A percentile compares a stretch with the other conserved stretches of the same genome.
These are phyloP conservation scores for Saururus chinensis DNA, from an alignment of 164 flowering plant species.

Conservation along the genomic window DNA sequence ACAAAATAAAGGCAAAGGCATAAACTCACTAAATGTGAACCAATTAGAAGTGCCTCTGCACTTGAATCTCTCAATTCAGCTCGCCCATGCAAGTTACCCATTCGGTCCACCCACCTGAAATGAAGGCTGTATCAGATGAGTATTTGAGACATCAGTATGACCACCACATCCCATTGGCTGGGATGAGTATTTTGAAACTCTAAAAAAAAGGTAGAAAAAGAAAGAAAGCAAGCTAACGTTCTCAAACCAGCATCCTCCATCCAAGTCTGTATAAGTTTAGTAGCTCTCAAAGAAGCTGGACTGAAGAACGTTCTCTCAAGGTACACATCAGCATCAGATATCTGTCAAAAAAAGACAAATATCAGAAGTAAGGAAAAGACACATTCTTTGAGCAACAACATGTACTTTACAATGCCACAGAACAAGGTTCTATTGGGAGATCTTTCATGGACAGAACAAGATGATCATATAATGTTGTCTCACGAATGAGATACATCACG, in stretches of 20 bases:
- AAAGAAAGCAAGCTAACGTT: constrained; percentile 44
- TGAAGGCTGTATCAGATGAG: background rate
- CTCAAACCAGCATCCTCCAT: constrained; percentile 95
- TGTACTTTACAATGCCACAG: background rate
- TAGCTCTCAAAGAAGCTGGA: constrained; percentile 74
- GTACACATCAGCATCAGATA: constrained; percentile 74
- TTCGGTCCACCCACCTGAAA: constrained; percentile 82
- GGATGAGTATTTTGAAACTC: constrained; percentile 1
- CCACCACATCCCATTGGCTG: too few species aligned
- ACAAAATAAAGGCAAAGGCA: constrained; percentile 1
- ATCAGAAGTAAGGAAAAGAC: background rate
- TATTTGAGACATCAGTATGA: constrained; percentile 3
- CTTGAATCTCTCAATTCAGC: constrained; percentile 55
- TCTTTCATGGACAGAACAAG: background rate
- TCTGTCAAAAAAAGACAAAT: constrained; percentile 43
- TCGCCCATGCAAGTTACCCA: constrained; percentile 98
- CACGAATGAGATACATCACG: too few species aligned
- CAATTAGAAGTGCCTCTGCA: constrained; percentile 68
- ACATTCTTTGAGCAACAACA: background rate
- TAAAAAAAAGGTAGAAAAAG: constrained; percentile 2
- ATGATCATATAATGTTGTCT: background rate
- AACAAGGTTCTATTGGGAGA: background rate
- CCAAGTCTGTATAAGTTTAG: constrained; percentile 53
- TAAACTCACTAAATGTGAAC: constrained; percentile 78
- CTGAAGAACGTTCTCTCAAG: constrained; percentile 94